Conservation (phyloP, 108 stramenopile species). For the Cyclotella sp. region DNA sequence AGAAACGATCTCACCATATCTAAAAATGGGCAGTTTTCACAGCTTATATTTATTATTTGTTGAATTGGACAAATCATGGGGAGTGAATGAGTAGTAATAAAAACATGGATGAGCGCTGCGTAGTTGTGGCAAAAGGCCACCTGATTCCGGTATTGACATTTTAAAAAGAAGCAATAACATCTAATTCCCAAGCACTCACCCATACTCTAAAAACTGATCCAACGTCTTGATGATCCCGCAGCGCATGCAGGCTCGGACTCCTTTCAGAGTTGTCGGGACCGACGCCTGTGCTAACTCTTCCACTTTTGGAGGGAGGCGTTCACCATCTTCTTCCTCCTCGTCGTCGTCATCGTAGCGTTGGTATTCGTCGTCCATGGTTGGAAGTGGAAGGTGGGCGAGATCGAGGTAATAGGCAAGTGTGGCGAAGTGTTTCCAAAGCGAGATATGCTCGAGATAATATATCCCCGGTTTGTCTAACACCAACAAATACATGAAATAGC, state of each 20-base stretch:
- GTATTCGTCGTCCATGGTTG: slow-evolving; percentile 49
- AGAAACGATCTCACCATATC: slow-evolving; percentile 64
- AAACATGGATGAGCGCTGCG: not conserved
- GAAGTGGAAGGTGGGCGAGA: no score
- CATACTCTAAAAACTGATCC: slow-evolving; percentile 87
- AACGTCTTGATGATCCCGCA: slow-evolving; percentile 90
- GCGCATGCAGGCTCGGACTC: slow-evolving; percentile 88
- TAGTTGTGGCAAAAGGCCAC: not conserved
- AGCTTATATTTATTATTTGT: not conserved
- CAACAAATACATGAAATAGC: no score
- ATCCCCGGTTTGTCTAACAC: no score
- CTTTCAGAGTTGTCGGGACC: slow-evolving; percentile 73
- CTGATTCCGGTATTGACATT: no score
- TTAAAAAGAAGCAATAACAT: no score
- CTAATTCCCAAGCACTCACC: slow-evolving; percentile 35
- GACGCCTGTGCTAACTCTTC: slow-evolving; percentile 81
- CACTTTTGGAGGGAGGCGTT: slow-evolving; percentile 75
- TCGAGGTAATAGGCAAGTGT: no score
- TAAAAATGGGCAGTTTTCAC: slow-evolving; percentile 92
- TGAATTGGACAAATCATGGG: not conserved
- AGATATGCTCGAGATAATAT: no score
- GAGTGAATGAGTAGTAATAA: not conserved
- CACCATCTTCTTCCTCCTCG: slow-evolving; percentile 67
- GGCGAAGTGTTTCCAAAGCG: no score
- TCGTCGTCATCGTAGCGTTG: slow-evolving; percentile 28